Evolutionary conservation across 73 alveolate genomes (phyloP), one percentile per base, ranked within the genome.

Genomic region (Tetrahymena elliotti): DNA sequence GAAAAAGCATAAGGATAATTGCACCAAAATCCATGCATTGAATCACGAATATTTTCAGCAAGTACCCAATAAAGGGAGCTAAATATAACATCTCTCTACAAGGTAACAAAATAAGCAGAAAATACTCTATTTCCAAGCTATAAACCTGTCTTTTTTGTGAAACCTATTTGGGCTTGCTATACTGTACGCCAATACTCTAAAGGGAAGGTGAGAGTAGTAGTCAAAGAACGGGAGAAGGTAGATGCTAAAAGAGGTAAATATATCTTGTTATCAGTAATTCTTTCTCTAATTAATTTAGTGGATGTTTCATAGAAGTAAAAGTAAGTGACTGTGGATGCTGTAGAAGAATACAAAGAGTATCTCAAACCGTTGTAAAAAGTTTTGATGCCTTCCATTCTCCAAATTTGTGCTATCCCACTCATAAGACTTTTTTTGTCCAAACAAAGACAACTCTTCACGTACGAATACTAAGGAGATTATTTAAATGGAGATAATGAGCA

Each of bases 121-220:
- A 52, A 88, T 4, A 94, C 38, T n/a, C 93, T n/a, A 27, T 88
- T 94, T 3, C 96, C 96, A 52, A 94, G 93, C 93, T 84, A 7
- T 20, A 94, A 35, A 31, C 82, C 93, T 6, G 83, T 40, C 35
- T 39, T 24, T 52, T 94, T 94, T 0, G 96, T 68, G 83, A 84
- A 94, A 22, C 96, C 96, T 36, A 94, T 93, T 24, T 88, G 38
- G 12, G 96, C 93, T 36, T 94, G 54, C 36, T 94, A 35, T 33
- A 94, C 93, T 40, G 93, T 94, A 31, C 93, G 93, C 96, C 95
- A 94, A 88, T 94, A 94, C 31, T 94, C 96, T 31, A 94, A 41
- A 18, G 96, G 96, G 93, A 94, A 94, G 35, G 96, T 94, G 27
- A 94, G 84, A 84, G 96, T 84, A 33, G 96, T 94, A 15, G 96